These are phyloP conservation scores for Seminavis robusta DNA, from an alignment of 108 stramenopile genomes.

Conservation along the genomic window DNA sequence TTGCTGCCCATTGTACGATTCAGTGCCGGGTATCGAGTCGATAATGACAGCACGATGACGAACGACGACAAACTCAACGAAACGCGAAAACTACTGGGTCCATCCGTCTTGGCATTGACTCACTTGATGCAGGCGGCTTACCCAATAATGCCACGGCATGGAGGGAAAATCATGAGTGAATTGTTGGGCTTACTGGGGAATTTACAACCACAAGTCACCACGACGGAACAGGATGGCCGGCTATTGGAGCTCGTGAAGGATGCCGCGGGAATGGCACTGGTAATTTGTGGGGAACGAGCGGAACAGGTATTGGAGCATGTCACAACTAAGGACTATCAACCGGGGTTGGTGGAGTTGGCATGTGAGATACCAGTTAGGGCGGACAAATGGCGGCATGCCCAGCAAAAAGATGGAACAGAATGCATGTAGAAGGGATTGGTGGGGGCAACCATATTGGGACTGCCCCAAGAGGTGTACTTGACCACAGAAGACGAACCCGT, in stretches of 20 bases:
- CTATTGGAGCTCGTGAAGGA: conserved; percentile 33
- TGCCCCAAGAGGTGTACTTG: no score
- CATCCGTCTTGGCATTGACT: conserved; percentile 33
- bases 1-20: conserved; percentile 45
- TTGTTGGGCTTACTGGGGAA: conserved; percentile 29
- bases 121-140: conserved; percentile 56
- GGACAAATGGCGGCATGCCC: no score
- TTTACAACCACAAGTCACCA: no score
- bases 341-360: no score
- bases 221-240: no score
- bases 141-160: conserved; percentile 63
- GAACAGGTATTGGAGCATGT: conserved; percentile 23
- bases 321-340: no score
- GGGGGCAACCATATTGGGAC: no score
- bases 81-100: conserved; percentile 15
- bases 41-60: not conserved
- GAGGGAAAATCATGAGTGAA: conserved; percentile 57
- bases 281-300: conserved; percentile 35
- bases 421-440: no score
- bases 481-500: no score
- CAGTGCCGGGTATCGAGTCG: not conserved
- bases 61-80: not conserved
- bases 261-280: conserved; percentile 36
- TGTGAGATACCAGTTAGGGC: no score
- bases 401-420: no score